Conservation (phyloP, 495 filamentous ascomycete genomes). For the Penicillium cosmopolitanum region DNA sequence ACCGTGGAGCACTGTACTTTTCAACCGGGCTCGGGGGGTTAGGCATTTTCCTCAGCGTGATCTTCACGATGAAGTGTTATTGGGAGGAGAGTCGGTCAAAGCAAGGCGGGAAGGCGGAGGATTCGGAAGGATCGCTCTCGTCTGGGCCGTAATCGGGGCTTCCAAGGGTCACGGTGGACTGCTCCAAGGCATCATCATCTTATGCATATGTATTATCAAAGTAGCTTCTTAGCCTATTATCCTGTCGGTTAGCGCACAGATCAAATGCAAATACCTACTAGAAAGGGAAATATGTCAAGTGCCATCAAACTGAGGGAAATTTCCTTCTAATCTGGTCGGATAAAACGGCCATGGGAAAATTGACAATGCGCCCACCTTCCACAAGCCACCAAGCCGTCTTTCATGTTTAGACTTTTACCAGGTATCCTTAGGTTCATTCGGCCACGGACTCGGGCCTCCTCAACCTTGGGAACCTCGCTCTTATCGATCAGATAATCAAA, state of each 20-base stretch:
- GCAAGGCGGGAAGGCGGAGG: not conserved
- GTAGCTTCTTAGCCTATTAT: no score
- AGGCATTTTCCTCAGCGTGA: slow-evolving; percentile 23
- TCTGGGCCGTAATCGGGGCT: not conserved
- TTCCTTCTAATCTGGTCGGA: not conserved
- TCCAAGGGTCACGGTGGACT: not conserved
- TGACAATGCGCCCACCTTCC: no score
- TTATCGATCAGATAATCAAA: slow-evolving; percentile 26
- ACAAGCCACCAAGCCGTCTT: not conserved
- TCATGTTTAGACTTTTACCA: slow-evolving; percentile 9
- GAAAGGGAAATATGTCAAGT: not conserved
- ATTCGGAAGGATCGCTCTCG: not conserved
- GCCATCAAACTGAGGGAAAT: not conserved
- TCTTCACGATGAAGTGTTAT: slow-evolving; percentile 22
- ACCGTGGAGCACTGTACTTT: slow-evolving; percentile 38
- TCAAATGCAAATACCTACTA: not conserved
- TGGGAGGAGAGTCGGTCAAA: slow-evolving; percentile 11
- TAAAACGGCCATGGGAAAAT: no score
- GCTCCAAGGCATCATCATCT: no score
- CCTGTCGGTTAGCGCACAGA: not conserved
- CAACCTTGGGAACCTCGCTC: not conserved
- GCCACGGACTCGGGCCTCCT: not conserved
- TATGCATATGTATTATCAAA: no score
- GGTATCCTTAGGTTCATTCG: not conserved
- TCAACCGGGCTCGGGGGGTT: slow-evolving; percentile 33